Percentiles rank a stretch among this genome's conserved stretches.
These are phyloP conservation scores for Lactarius evosmus DNA, from an alignment of 768 basidiomycete genomes.

Conservation along the genomic window DNA sequence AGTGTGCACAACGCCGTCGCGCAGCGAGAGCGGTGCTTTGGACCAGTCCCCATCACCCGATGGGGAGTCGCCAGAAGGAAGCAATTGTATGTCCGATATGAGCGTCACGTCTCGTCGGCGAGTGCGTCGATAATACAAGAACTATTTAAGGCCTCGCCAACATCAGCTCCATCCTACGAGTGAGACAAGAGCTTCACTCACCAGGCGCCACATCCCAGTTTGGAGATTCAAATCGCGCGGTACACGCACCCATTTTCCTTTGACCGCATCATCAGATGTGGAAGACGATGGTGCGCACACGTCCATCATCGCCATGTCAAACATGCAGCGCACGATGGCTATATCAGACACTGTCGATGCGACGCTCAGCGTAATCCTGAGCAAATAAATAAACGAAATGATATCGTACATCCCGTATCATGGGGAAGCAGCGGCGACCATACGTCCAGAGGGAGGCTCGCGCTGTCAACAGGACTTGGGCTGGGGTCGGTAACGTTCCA, in stretches of 20 bases:
- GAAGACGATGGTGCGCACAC: constrained; percentile 70
- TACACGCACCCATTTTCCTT: constrained; percentile 88
- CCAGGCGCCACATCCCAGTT: constrained; percentile 57
- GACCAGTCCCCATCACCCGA: constrained; percentile 54
- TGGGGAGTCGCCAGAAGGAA: constrained; percentile 52
- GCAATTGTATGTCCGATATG: constrained; percentile 67
- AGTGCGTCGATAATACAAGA: constrained; percentile 83
- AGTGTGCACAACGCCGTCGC: constrained; percentile 56
- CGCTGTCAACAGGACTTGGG: constrained; percentile 44
- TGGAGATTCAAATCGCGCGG: constrained; percentile 74
- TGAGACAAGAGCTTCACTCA: constrained; percentile 37
- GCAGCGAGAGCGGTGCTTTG: constrained; percentile 57
- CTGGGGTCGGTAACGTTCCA: constrained; percentile 54
- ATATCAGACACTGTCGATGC: constrained; percentile 71
- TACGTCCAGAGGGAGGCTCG: constrained; percentile 72
- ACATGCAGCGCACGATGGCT: constrained; percentile 59
- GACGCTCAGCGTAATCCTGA: neutral
- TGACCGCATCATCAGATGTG: constrained; percentile 67
- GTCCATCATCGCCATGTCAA: constrained; percentile 56
- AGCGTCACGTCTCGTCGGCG: constrained; percentile 78
- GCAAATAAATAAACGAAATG: neutral
- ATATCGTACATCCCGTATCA: constrained; percentile 65
- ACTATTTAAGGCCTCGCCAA: constrained; percentile 37
- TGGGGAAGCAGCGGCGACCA: constrained; percentile 78
- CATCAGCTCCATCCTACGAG: constrained; percentile 5